phyloP scores from a whole-genome alignment of 345 rosid genomes.

The Raphanus sativus region DNA sequence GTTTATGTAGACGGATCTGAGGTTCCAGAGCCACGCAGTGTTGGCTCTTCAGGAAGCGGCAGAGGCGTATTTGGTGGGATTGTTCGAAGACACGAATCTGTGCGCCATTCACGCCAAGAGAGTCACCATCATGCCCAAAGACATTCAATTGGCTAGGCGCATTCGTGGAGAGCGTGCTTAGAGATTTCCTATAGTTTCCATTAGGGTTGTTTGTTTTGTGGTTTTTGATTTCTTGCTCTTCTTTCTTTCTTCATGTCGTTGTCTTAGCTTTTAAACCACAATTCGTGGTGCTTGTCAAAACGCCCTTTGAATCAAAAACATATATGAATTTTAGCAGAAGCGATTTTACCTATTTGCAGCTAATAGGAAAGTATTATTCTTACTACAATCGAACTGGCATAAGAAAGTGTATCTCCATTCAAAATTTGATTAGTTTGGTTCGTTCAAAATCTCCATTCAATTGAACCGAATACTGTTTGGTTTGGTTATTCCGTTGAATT shows the following conservation, averaged over 20 bases:
- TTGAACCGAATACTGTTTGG: neutral
- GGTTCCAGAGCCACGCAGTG: conserved; percentile 80
- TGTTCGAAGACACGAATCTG: conserved; percentile 58
- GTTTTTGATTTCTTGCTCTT: no score
- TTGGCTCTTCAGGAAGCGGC: conserved; percentile 74
- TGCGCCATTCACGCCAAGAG: conserved; percentile 68
- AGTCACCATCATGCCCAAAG: conserved; percentile 75
- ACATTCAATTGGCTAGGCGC: conserved; percentile 62
- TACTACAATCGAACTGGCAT: neutral
- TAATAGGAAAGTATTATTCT: no score
- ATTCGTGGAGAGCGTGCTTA: conserved; percentile 78
- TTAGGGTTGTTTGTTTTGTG: neutral
- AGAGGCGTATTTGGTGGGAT: conserved; percentile 66
- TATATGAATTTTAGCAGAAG: neutral
- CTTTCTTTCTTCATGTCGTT: neutral
- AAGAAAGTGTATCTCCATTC: neutral
- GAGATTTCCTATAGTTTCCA: neutral
- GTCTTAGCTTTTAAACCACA: neutral
- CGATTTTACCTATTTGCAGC: neutral
- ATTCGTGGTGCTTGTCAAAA: neutral
- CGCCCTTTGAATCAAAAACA: neutral
- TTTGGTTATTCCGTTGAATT: no score
- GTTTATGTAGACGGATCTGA: conserved; percentile 50
- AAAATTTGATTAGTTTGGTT: neutral
- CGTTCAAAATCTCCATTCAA: neutral